Conservation (phyloP, 345 rosid genomes). For the Hibiscus tridactylites region DNA sequence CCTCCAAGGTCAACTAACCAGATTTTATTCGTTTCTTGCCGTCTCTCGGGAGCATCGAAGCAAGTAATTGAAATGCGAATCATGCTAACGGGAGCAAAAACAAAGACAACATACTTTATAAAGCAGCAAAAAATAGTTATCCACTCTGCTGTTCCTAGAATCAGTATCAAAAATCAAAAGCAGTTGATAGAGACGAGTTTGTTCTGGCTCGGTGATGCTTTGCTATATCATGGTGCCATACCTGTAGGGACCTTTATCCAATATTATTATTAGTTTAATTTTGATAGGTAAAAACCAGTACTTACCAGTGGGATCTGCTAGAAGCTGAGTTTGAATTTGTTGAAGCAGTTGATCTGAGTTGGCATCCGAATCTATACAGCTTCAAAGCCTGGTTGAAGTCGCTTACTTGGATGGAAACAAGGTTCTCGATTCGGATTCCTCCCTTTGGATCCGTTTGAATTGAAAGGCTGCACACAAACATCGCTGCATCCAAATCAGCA, state of each 20-base stretch:
- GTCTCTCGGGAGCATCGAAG: slow-evolving; percentile 50
- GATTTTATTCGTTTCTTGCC: slow-evolving; percentile 51
- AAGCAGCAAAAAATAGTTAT: not conserved
- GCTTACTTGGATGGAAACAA: slow-evolving; percentile 48
- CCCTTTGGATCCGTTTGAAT: slow-evolving; percentile 53
- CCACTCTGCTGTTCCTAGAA: too few relatives aligned
- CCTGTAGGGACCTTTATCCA: too few relatives aligned
- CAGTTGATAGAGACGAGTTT: too few relatives aligned
- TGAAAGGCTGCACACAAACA: slow-evolving; percentile 45
- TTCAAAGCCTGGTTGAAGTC: slow-evolving; percentile 55
- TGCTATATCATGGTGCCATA: too few relatives aligned
- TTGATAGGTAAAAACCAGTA: slow-evolving; percentile 2
- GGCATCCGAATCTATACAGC: slow-evolving; percentile 66
- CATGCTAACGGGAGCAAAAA: slow-evolving; percentile 42
- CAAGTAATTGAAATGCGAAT: slow-evolving; percentile 53
- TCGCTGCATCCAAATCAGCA: not conserved
- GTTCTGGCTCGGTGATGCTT: too few relatives aligned
- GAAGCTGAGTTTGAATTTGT: slow-evolving; percentile 65
- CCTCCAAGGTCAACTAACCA: slow-evolving; percentile 87
- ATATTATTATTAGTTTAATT: too few relatives aligned
- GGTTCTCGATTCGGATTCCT: slow-evolving; percentile 53
- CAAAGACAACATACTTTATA: not conserved
- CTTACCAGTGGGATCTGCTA: slow-evolving; percentile 84
- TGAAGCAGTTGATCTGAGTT: slow-evolving; percentile 66
- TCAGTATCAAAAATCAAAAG: too few relatives aligned